phyloP scores from a whole-genome alignment of 345 rosid species.

The Capsella bursapastoris region DNA sequence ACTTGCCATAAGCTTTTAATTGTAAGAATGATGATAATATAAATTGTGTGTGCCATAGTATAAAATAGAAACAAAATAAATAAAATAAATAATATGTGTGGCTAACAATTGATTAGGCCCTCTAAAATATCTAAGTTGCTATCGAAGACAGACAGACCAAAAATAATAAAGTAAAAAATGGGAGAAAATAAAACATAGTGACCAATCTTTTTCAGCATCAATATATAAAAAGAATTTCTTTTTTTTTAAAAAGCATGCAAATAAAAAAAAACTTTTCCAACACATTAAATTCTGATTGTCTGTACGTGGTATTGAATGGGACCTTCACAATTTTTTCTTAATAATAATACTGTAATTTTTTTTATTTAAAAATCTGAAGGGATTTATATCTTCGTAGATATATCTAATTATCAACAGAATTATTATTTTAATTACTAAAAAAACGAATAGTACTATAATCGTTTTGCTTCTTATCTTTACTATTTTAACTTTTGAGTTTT shows the following conservation, averaged over 20 bases:
- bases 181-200: constrained; percentile 25
- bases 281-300: constrained; percentile 32
- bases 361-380: not conserved
- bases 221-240: too few relatives aligned
- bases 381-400: not conserved
- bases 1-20: constrained; percentile 28
- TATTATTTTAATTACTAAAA: too few relatives aligned
- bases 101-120: constrained; percentile 22
- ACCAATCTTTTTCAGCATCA: constrained; percentile 33
- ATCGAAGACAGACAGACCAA: constrained; percentile 39
- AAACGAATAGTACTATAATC: too few relatives aligned
- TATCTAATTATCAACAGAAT: too few relatives aligned
- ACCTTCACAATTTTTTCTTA: constrained; percentile 3
- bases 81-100: constrained; percentile 26
- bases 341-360: not conserved
- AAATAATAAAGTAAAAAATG: constrained; percentile 34
- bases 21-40: not conserved
- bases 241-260: constrained; percentile 5
- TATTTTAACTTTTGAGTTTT: too few relatives aligned
- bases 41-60: constrained; percentile 2
- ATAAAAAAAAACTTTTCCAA: constrained; percentile 33
- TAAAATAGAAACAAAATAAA: not conserved
- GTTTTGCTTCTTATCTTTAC: too few relatives aligned
- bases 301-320: constrained; percentile 43
- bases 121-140: constrained; percentile 56